phyloP scores from a whole-genome alignment of 495 filamentous ascomycete species.

The Penicillium bialowiezense region DNA sequence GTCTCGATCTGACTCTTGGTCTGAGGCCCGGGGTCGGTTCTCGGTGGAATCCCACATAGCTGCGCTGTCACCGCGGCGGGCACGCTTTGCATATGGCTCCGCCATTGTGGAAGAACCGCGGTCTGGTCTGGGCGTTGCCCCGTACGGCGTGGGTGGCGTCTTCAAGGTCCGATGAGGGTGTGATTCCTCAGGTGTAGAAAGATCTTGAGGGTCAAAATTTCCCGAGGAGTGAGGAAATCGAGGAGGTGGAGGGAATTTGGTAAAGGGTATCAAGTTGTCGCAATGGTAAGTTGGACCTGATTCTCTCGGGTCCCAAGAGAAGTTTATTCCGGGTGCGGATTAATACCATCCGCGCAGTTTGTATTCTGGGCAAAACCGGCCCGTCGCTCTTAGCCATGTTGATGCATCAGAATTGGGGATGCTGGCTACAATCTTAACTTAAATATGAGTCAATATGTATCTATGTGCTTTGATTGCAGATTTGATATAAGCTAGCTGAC shows the following conservation, averaged over 20 bases:
- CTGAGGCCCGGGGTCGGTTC: slow-evolving; percentile 22
- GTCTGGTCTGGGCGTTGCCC: slow-evolving; percentile 12
- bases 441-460: too few relatives aligned
- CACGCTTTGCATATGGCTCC: slow-evolving; percentile 54
- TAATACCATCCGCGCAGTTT: slow-evolving; percentile 15
- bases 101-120: slow-evolving; percentile 35
- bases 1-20: slow-evolving; percentile 33
- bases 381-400: too few relatives aligned
- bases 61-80: slow-evolving; percentile 50
- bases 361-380: slow-evolving; percentile 20
- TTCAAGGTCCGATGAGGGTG: background rate
- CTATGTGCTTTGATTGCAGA: too few relatives aligned
- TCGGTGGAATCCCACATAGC: slow-evolving; percentile 54
- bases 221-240: background rate
- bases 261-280: slow-evolving; percentile 17
- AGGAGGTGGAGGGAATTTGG: slow-evolving; percentile 1
- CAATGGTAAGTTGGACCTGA: slow-evolving; percentile 8
- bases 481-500: too few relatives aligned
- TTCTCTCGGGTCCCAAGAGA: slow-evolving; percentile 15
- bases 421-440: too few relatives aligned
- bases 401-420: too few relatives aligned
- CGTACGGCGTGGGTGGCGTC: slow-evolving; percentile 2
- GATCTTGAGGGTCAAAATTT: background rate
- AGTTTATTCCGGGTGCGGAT: slow-evolving; percentile 26
- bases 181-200: background rate